These are phyloP conservation scores for Gymnopilus dilepis DNA, from an alignment of 768 basidiomycete genomes.

Conservation along the genomic window DNA sequence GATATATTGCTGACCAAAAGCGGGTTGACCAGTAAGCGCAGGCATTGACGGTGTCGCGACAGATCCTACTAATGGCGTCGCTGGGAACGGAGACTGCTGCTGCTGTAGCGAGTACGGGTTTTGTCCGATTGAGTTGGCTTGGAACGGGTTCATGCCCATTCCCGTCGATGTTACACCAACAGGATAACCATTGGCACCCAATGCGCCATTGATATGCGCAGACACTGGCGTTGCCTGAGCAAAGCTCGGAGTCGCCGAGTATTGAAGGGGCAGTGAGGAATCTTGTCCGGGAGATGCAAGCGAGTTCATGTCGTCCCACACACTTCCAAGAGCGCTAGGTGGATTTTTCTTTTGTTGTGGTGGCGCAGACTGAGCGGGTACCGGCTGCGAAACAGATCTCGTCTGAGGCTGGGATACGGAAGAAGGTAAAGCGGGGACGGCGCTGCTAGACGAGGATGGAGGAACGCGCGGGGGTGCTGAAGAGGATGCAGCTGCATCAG, in stretches of 20 bases:
- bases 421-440: slow-evolving; percentile 15
- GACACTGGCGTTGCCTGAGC: slow-evolving; percentile 10
- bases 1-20: slow-evolving; percentile 9
- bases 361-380: slow-evolving; percentile 20
- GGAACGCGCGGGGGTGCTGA: background rate
- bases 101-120: slow-evolving; percentile 35
- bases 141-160: slow-evolving; percentile 33
- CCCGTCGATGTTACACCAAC: slow-evolving; percentile 28
- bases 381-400: slow-evolving; percentile 22
- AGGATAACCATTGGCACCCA: slow-evolving; percentile 21
- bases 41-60: slow-evolving; percentile 24
- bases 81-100: slow-evolving; percentile 19
- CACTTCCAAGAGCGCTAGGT: slow-evolving; percentile 33
- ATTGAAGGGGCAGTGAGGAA: slow-evolving; percentile 61
- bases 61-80: slow-evolving; percentile 13
- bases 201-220: slow-evolving; percentile 19
- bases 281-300: slow-evolving; percentile 43
- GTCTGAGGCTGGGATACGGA: slow-evolving; percentile 16
- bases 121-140: slow-evolving; percentile 28
- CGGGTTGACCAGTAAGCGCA: slow-evolving; percentile 15
- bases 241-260: slow-evolving; percentile 24
- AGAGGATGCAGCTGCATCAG: slow-evolving; percentile 12
- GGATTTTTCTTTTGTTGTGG: slow-evolving; percentile 23
- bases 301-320: slow-evolving; percentile 68
- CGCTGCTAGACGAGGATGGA: slow-evolving; percentile 17